A percentile compares a stretch with the other conserved stretches of the same genome.
Evolutionary conservation across 1,139 yeast species (phyloP).

Genomic region (Geotrichum citri-aurantii): DNA sequence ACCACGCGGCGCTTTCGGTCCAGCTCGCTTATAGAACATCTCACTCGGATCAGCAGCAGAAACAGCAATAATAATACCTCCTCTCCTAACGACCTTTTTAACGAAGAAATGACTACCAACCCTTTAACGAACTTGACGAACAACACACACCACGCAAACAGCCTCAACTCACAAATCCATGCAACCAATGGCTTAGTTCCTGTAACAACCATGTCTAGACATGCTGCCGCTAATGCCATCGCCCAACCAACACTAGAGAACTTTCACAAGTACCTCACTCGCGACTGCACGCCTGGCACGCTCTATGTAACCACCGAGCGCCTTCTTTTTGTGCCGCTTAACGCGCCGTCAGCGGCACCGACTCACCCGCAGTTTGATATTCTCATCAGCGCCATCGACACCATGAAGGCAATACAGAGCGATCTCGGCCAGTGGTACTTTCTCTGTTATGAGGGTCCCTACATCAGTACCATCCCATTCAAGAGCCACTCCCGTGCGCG

Average conservation of each 20-base stretch:
- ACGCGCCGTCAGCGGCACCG: slow-evolving; percentile 6
- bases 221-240: background rate
- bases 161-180: background rate
- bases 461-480: slow-evolving; percentile 30
- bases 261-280: slow-evolving; percentile 24
- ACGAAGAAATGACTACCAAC: background rate
- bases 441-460: slow-evolving; percentile 25
- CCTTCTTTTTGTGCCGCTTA: slow-evolving; percentile 28
- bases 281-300: slow-evolving; percentile 25
- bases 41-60: slow-evolving; percentile 7
- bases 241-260: slow-evolving; percentile 9
- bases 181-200: background rate
- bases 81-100: background rate
- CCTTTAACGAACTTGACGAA: background rate
- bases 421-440: slow-evolving; percentile 24
- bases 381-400: slow-evolving; percentile 26
- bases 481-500: slow-evolving; percentile 27
- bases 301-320: slow-evolving; percentile 33
- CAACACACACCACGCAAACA: background rate
- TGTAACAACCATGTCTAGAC: background rate
- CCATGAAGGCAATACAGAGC: slow-evolving; percentile 29
- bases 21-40: background rate
- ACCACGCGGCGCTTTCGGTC: slow-evolving; percentile 2
- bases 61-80: background rate
- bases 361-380: slow-evolving; percentile 26